Percentiles rank a stretch among this genome's conserved stretches.
phyloP scores from a whole-genome alignment of 768 basidiomycete species.

The Chiua virens region DNA sequence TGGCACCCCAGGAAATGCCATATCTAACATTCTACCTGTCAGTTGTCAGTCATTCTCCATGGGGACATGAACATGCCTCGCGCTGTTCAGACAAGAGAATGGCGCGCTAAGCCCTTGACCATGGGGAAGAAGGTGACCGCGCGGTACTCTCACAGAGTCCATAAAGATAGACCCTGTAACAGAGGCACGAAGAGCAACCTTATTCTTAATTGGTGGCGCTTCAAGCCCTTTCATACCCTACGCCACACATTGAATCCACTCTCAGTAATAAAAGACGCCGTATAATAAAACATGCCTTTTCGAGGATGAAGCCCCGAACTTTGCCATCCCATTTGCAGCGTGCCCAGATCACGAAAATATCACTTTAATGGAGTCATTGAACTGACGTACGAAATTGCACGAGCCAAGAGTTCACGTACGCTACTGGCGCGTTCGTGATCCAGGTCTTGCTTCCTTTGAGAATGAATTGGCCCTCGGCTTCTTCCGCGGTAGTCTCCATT shows the following conservation, averaged over 20 bases:
- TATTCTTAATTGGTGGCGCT: conserved; percentile 89
- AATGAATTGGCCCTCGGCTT: conserved; percentile 81
- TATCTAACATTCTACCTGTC: conserved; percentile 40
- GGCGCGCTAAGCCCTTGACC: conserved; percentile 78
- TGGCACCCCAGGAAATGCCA: conserved; percentile 93
- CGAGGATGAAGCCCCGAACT: conserved; percentile 86
- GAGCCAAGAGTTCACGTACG: conserved; percentile 47
- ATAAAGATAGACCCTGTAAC: conserved; percentile 87
- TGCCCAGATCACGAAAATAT: conserved; percentile 93
- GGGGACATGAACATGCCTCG: conserved; percentile 44
- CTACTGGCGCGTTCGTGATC: conserved; percentile 93
- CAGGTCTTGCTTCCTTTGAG: conserved; percentile 95
- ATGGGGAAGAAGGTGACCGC: conserved; percentile 74
- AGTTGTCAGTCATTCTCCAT: background rate
- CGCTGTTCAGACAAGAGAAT: conserved; percentile 92
- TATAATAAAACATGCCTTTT: conserved; percentile 57
- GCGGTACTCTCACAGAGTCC: conserved; percentile 80
- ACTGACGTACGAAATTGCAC: conserved; percentile 7
- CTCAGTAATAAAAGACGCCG: background rate
- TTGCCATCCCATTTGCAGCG: conserved; percentile 92
- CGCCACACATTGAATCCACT: background rate
- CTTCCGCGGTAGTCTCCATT: conserved; percentile 94
- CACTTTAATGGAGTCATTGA: conserved; percentile 45
- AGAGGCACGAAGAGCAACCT: conserved; percentile 85
- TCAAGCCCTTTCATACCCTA: conserved; percentile 81